Base-by-base conservation (phyloP, 2,329 filamentous ascomycete genomes). In the Penicillium digitatum region DNA sequence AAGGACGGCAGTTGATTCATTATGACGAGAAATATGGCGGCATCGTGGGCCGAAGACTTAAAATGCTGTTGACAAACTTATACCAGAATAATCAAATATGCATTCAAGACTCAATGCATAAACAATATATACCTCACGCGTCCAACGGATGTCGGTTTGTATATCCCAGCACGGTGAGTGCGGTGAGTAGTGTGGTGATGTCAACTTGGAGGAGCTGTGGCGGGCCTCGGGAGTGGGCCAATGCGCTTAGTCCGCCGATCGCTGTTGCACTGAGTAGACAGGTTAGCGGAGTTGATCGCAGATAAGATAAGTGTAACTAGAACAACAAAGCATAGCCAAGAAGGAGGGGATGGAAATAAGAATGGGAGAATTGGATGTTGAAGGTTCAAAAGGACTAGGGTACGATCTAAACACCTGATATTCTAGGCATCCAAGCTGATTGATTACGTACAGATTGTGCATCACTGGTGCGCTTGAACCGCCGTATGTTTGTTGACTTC, bases 401-500 rank as follows among this genome's bases (percentile, higher is more conserved):
- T 27, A n/a, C 10, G 10, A 34, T 0, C 7, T 24, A 4, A 3
- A 32, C 11, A 42, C 62, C 62, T 48, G 45, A 35, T 22, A 16
- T 27, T 3, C 9, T 7, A 55, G 60, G 58, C 44, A 53, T n/a
- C 4, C 2, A 35, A 3, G 2, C 20, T 3, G 3, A 0, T 12
- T 34, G 48, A 50, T 43, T 55, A 59, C 46, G 61, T 64, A 63
- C 14, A 20, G 1, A 5, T 22, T 38, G 0, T 58, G 61, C 72
- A 52, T 46, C 40, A 9, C 1, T 64, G 68, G 71, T 62, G 24
- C 49, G 26, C 62, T 22, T 51, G 34, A 60, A 26, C 26, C 39
- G 51, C 64, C 69, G 72, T 69, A 73, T 74, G 72, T 75, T 75
- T 72, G 63, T 64, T 66, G 61, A 64, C 58, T 59, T 64, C 57